A percentile compares a stretch with the other conserved stretches of the same genome.
Conservation (phyloP, 768 basidiomycete genomes). For the Sarcodon aspratus region DNA sequence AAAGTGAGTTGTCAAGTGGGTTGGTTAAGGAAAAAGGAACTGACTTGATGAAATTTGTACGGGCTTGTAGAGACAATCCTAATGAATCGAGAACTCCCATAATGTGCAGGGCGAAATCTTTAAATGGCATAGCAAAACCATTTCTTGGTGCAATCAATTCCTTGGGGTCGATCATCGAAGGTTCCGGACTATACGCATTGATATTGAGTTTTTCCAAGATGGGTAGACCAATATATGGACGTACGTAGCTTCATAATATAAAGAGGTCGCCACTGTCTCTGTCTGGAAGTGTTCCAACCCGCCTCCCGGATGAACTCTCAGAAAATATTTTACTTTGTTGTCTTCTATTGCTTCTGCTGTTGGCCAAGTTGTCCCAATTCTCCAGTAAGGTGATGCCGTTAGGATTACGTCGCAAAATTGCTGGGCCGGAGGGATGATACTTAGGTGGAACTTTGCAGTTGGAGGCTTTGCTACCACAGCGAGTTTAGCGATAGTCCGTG, state of each 20-base stretch:
- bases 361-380: conserved; percentile 67
- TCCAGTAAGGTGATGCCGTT: conserved; percentile 64
- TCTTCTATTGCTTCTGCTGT: conserved; percentile 46
- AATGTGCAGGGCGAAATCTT: conserved; percentile 72
- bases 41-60: conserved; percentile 75
- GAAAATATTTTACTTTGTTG: conserved; percentile 72
- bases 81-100: conserved; percentile 77
- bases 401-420: conserved; percentile 78
- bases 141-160: conserved; percentile 76
- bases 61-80: conserved; percentile 73
- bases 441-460: conserved; percentile 67
- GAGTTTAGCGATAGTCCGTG: conserved; percentile 66
- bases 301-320: conserved; percentile 77
- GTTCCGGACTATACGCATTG: conserved; percentile 50
- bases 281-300: conserved; percentile 82
- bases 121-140: conserved; percentile 76
- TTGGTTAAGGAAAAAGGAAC: conserved; percentile 11
- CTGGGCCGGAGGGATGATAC: conserved; percentile 56
- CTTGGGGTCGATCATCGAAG: conserved; percentile 61
- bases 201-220: not conserved
- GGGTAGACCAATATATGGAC: conserved; percentile 15
- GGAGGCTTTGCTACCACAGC: conserved; percentile 65
- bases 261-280: conserved; percentile 63
- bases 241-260: conserved; percentile 83
- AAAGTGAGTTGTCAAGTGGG: conserved; percentile 1